A percentile compares a stretch with the other conserved stretches of the same genome.
Conservation (phyloP, 2,329 filamentous ascomycete genomes). For the Moelleriella libera region DNA sequence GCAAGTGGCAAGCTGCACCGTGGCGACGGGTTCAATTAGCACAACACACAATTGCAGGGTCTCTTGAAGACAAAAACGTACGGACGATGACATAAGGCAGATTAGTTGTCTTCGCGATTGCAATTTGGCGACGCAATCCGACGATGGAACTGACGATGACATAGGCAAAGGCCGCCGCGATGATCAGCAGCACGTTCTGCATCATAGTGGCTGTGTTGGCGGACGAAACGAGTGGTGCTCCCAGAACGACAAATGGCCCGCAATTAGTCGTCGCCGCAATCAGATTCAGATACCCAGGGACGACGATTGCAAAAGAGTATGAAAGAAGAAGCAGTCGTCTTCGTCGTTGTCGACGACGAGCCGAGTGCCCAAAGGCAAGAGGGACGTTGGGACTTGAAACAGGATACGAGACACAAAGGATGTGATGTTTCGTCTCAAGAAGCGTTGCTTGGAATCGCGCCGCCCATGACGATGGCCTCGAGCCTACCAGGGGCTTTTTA, state of each 20-base stretch:
- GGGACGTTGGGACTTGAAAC: background rate
- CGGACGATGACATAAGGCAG: constrained; percentile 38
- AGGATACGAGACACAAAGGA: background rate
- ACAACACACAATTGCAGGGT: background rate
- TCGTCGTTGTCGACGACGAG: background rate
- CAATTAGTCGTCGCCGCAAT: no score
- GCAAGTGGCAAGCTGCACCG: constrained; percentile 1
- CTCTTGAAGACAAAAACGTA: constrained; percentile 19
- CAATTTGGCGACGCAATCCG: constrained; percentile 29
- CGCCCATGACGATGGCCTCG: no score
- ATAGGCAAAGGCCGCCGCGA: constrained; percentile 19
- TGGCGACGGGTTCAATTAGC: background rate
- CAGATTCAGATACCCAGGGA: no score
- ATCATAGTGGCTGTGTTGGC: constrained; percentile 6
- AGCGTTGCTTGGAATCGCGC: background rate
- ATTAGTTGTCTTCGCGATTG: constrained; percentile 33
- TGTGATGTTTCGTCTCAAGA: background rate
- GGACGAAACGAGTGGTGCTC: background rate
- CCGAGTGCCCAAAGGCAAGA: background rate
- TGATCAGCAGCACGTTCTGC: constrained; percentile 19
- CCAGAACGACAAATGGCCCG: background rate
- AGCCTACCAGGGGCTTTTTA: no score
- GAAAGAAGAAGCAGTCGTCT: background rate
- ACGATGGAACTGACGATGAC: constrained; percentile 15
- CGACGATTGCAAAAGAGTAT: no score